These are phyloP conservation scores for Dalbergia cultrata DNA, from an alignment of 306 rosid species.

Conservation along the genomic window DNA sequence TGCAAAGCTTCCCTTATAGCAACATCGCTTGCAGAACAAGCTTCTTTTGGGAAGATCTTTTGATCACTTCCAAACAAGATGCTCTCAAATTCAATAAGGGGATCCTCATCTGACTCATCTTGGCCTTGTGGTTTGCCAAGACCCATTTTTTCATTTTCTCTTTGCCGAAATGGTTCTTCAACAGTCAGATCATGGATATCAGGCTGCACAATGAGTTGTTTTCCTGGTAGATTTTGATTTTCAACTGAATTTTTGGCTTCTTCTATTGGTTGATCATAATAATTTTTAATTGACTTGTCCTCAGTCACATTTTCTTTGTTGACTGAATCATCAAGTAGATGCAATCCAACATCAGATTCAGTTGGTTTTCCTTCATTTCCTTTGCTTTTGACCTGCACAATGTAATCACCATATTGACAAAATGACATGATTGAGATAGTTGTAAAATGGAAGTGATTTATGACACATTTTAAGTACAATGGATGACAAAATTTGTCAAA, in stretches of 20 bases:
- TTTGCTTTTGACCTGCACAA: conserved; percentile 2
- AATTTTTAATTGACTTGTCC: conserved; percentile 3
- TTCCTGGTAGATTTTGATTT: conserved; percentile 1
- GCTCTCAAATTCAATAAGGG: conserved; percentile 38
- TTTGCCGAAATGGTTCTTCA: conserved; percentile 30
- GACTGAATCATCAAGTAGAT: neutral
- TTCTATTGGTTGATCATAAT: neutral
- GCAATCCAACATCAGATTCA: conserved; percentile 6
- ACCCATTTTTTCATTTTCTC: conserved; percentile 6
- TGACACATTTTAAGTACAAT: too few species aligned
- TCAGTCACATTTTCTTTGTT: neutral
- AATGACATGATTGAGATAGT: too few species aligned
- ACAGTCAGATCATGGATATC: conserved; percentile 15
- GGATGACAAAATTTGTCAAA: too few species aligned
- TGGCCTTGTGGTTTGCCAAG: neutral
- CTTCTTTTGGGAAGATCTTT: conserved; percentile 3
- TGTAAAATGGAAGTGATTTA: too few species aligned
- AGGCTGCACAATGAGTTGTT: conserved; percentile 6
- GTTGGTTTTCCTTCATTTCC: neutral
- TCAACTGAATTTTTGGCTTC: neutral
- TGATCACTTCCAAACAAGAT: conserved; percentile 20
- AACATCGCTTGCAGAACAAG: conserved; percentile 8
- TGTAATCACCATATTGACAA: neutral
- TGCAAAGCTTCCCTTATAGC: conserved; percentile 30
- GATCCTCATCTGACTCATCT: conserved; percentile 30